Evolutionary conservation across 148 eudicot species (phyloP).

Genomic region (Linanthus parryae): DNA sequence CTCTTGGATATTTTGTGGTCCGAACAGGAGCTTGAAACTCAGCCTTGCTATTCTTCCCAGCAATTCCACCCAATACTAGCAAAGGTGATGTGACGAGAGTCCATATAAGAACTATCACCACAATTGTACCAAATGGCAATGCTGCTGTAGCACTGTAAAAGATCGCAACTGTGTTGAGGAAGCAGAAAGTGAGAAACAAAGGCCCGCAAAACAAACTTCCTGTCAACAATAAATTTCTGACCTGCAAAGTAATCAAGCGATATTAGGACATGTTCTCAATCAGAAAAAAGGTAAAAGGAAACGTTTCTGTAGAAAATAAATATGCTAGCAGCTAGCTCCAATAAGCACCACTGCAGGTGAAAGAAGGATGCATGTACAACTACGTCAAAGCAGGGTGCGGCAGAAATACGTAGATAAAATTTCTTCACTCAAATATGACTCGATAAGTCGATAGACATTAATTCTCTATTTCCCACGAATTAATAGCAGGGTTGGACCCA

Average conservation of each 20-base stretch:
- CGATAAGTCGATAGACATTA: no score
- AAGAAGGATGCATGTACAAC: no score
- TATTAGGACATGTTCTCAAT: no score
- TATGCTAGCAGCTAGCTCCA: no score
- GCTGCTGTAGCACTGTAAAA: slow-evolving; percentile 42
- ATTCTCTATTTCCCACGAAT: no score
- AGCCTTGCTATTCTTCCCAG: slow-evolving; percentile 40
- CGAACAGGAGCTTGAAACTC: slow-evolving; percentile 43
- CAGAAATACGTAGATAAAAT: no score
- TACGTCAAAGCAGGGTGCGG: no score
- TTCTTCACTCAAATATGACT: no score
- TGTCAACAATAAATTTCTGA: slow-evolving; percentile 34
- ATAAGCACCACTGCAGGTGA: no score
- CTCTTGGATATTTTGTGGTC: slow-evolving; percentile 44
- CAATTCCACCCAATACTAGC: slow-evolving; percentile 42
- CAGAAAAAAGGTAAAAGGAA: no score
- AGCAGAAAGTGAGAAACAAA: slow-evolving; percentile 29
- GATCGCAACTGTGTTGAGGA: slow-evolving; percentile 32
- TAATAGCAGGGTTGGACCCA: no score
- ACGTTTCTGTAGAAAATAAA: no score
- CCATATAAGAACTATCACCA: slow-evolving; percentile 37
- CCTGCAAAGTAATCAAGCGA: slow-evolving; percentile 22
- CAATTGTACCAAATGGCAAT: slow-evolving; percentile 39
- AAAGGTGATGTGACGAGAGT: slow-evolving; percentile 38
- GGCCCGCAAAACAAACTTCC: slow-evolving; percentile 36